Conservation (phyloP, 2,329 filamentous ascomycete genomes). For the Clonostachys sp. region DNA sequence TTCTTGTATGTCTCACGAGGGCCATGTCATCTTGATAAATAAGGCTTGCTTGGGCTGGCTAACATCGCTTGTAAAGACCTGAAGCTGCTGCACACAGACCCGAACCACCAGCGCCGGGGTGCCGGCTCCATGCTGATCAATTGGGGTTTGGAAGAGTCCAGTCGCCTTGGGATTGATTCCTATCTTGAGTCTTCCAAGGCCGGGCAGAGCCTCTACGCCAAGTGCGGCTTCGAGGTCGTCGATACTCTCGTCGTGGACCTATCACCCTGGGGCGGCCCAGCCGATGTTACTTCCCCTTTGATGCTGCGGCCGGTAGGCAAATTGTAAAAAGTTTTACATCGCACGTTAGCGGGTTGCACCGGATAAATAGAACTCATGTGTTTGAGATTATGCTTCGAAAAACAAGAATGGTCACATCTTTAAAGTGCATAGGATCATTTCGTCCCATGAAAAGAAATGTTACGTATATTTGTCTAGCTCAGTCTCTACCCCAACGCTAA, state of each 20-base stretch:
- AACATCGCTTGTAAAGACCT: conserved; percentile 16
- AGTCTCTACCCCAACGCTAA: too few relatives aligned
- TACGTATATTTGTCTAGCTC: too few relatives aligned
- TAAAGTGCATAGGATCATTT: too few relatives aligned
- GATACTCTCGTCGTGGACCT: conserved; percentile 16
- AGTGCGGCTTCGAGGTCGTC: conserved; percentile 24
- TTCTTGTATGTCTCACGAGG: conserved; percentile 19
- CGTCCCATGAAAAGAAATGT: too few relatives aligned
- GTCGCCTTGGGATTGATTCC: conserved; percentile 23
- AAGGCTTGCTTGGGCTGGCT: neutral
- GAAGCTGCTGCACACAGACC: conserved; percentile 28
- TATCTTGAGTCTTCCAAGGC: conserved; percentile 28
- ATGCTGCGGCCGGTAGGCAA: conserved; percentile 13
- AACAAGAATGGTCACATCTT: too few relatives aligned
- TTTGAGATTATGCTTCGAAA: too few relatives aligned
- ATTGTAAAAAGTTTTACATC: too few relatives aligned
- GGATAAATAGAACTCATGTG: too few relatives aligned
- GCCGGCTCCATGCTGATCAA: conserved; percentile 12
- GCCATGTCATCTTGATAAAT: neutral
- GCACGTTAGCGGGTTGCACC: too few relatives aligned
- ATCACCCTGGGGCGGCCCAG: conserved; percentile 18
- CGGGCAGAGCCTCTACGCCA: conserved; percentile 24
- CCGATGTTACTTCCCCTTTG: conserved; percentile 7
- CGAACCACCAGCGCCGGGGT: conserved; percentile 19
- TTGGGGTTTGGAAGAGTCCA: conserved; percentile 27